These are phyloP conservation scores for Glaciozyma antarctica DNA, from an alignment of 768 basidiomycete species.

Conservation along the genomic window DNA sequence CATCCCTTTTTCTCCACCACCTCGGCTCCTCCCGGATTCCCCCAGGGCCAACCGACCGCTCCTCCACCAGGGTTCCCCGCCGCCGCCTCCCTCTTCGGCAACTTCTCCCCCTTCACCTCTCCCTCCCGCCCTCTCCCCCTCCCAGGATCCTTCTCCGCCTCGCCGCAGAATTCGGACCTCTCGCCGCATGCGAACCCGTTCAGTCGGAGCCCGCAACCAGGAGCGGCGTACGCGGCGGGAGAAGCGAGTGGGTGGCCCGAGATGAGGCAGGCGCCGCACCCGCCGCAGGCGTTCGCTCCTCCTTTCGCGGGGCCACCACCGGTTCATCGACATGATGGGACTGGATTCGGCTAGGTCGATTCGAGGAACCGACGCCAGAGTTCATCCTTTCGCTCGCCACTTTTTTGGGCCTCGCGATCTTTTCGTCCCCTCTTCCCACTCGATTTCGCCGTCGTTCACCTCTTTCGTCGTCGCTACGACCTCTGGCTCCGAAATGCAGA, in stretches of 20 bases:
- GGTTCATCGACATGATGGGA: no score
- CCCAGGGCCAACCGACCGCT: background rate
- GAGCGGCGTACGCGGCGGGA: background rate
- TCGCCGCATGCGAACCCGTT: background rate
- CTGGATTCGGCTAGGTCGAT: no score
- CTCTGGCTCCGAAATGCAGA: no score
- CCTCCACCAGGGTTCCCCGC: background rate
- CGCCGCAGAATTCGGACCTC: background rate
- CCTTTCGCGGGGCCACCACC: no score
- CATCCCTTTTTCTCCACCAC: no score
- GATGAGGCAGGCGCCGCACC: background rate
- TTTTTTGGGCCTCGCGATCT: no score
- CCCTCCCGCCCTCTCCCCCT: background rate
- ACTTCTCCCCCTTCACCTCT: background rate
- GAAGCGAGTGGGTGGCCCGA: background rate
- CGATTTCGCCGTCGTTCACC: no score
- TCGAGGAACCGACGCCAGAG: no score
- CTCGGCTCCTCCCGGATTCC: no score
- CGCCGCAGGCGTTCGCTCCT: background rate
- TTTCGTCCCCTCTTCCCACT: no score
- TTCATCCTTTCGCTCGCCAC: no score
- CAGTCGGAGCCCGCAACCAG: background rate
- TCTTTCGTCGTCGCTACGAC: no score
- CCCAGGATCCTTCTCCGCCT: background rate
- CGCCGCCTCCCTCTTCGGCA: background rate